Percentiles rank a stretch among this genome's conserved stretches.
Evolutionary conservation across 305 asterid species (phyloP).

Genomic region (Fraxinus sp.): DNA sequence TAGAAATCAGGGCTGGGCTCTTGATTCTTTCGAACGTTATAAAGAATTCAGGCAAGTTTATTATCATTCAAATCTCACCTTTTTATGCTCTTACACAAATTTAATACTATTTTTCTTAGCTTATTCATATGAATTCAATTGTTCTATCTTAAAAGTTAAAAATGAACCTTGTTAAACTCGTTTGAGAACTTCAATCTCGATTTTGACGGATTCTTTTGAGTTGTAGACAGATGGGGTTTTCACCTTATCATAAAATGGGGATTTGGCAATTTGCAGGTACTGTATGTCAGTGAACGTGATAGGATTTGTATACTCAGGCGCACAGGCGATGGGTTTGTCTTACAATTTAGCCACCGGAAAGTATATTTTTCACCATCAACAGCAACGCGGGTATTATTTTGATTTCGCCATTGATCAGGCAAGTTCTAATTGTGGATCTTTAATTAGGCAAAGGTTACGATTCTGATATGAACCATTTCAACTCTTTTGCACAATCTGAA

Average conservation of each 20-base stretch:
- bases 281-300: constrained; percentile 69
- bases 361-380: constrained; percentile 34
- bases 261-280: constrained; percentile 50
- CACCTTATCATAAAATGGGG: constrained; percentile 5
- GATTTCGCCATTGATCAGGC: constrained; percentile 90
- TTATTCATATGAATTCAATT: background rate
- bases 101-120: background rate
- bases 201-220: background rate
- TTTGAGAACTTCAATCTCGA: background rate
- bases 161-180: background rate
- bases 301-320: constrained; percentile 68
- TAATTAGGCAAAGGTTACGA: background rate
- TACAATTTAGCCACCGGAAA: constrained; percentile 56
- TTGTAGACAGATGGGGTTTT: background rate
- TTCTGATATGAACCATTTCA: background rate
- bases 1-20: constrained; percentile 55
- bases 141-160: background rate
- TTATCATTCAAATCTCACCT: background rate
- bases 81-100: background rate
- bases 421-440: constrained; percentile 22
- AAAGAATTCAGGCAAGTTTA: constrained; percentile 61
- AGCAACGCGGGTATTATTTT: constrained; percentile 45
- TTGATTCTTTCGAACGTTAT: constrained; percentile 55
- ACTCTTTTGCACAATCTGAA: background rate
- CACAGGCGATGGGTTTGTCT: constrained; percentile 56